Percentiles rank a stretch among this genome's conserved stretches.
Conservation (phyloP, 1,139 yeast genomes). For the Geotrichum cucujoidarum region DNA sequence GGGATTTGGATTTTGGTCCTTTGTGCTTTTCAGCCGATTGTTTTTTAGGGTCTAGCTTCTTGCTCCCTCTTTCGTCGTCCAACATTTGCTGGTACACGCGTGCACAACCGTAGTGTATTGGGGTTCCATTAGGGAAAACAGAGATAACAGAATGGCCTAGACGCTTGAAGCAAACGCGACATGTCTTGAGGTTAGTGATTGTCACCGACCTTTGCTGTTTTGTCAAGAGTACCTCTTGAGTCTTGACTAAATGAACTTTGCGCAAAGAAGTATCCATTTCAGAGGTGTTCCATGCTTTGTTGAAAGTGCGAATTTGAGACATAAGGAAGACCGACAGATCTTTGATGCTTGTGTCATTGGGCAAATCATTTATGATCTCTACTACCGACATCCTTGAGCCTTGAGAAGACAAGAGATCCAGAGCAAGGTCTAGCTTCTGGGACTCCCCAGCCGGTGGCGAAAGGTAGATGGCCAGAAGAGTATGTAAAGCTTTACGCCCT, state of each 20-base stretch:
- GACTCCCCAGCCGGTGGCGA: conserved; percentile 27
- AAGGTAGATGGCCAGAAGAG: conserved; percentile 37
- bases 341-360: conserved; percentile 45
- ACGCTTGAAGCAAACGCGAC: conserved; percentile 56
- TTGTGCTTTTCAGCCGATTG: too few species aligned
- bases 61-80: conserved; percentile 15
- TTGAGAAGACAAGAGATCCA: conserved; percentile 45
- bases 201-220: conserved; percentile 40
- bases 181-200: conserved; percentile 43
- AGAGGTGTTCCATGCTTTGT: conserved; percentile 27
- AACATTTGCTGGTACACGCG: conserved; percentile 25
- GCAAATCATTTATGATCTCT: conserved; percentile 49
- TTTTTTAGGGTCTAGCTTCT: too few species aligned
- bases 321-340: conserved; percentile 46
- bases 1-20: too few species aligned
- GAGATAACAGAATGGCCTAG: conserved; percentile 62
- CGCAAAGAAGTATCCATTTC: conserved; percentile 35
- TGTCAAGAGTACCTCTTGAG: conserved; percentile 39
- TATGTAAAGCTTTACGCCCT: conserved; percentile 40
- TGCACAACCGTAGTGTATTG: conserved; percentile 70
- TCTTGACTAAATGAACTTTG: conserved; percentile 39
- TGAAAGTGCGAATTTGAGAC: conserved; percentile 43
- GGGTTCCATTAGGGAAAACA: conserved; percentile 46
- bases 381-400: conserved; percentile 53
- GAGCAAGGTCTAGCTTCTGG: conserved; percentile 40